phyloP scores from a whole-genome alignment of 257 asterid genomes.

The Capsicum pubescens region DNA sequence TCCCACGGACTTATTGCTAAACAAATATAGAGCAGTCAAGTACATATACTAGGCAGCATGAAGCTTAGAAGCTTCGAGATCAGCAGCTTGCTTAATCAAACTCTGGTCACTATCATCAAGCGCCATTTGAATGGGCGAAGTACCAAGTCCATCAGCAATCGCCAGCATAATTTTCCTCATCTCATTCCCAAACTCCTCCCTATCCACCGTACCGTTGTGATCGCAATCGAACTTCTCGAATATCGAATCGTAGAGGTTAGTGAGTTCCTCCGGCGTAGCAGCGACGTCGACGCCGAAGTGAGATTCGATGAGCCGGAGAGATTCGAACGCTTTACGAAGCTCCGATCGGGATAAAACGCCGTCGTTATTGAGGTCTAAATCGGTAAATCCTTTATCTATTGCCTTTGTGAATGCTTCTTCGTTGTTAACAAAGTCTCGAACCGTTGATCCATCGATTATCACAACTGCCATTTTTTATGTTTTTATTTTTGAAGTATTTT shows the following conservation, averaged over 20 bases:
- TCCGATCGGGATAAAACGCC: slow-evolving; percentile 87
- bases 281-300: slow-evolving; percentile 81
- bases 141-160: slow-evolving; percentile 87
- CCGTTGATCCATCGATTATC: slow-evolving; percentile 80
- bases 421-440: slow-evolving; percentile 62
- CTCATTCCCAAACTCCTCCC: slow-evolving; percentile 66
- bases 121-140: slow-evolving; percentile 86
- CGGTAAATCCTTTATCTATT: slow-evolving; percentile 59
- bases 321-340: slow-evolving; percentile 81
- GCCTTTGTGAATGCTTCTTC: slow-evolving; percentile 60
- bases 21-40: neutral
- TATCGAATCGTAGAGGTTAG: slow-evolving; percentile 78
- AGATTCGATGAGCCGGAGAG: slow-evolving; percentile 68
- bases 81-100: slow-evolving; percentile 82
- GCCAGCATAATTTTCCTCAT: slow-evolving; percentile 76
- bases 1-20: neutral
- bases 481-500: neutral
- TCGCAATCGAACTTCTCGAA: slow-evolving; percentile 70
- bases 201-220: slow-evolving; percentile 64
- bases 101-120: slow-evolving; percentile 70
- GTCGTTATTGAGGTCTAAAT: slow-evolving; percentile 75
- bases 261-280: slow-evolving; percentile 76
- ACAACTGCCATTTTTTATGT: slow-evolving; percentile 61
- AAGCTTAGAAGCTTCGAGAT: slow-evolving; percentile 67
- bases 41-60: neutral